Evolutionary conservation across 2,329 filamentous ascomycete species (phyloP).

Genomic region (Lecanosticta acicola): DNA sequence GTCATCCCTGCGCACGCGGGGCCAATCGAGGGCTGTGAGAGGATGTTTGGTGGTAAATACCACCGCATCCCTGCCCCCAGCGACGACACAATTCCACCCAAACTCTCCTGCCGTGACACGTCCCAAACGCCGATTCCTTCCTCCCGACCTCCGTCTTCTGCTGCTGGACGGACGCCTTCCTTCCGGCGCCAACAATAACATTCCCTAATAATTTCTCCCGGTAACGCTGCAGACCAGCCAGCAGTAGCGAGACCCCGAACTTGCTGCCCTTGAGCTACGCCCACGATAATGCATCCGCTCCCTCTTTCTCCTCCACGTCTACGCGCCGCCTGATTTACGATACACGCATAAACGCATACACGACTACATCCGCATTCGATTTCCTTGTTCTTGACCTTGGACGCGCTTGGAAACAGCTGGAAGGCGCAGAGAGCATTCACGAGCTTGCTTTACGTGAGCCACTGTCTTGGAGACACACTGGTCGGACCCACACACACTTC

Average conservation of each 20-base stretch:
- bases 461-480: too few species aligned
- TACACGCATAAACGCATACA: too few species aligned
- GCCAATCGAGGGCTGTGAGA: background rate
- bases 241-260: too few species aligned
- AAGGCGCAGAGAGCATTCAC: background rate
- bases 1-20: background rate
- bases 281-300: too few species aligned
- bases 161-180: background rate
- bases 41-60: background rate
- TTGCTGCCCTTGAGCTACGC: too few species aligned
- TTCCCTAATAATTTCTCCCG: background rate
- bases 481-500: too few species aligned
- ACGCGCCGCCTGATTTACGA: background rate
- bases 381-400: background rate
- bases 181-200: background rate
- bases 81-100: background rate
- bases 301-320: background rate
- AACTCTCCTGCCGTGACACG: too few species aligned
- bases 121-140: too few species aligned
- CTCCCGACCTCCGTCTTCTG: background rate
- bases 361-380: background rate
- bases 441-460: background rate
- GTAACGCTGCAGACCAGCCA: too few species aligned
- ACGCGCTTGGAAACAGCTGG: background rate
- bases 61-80: slow-evolving; percentile 1